A percentile compares a stretch with the other conserved stretches of the same genome.
Evolutionary conservation across 345 rosid species (phyloP).

Genomic region (Pistacia atlantica): DNA sequence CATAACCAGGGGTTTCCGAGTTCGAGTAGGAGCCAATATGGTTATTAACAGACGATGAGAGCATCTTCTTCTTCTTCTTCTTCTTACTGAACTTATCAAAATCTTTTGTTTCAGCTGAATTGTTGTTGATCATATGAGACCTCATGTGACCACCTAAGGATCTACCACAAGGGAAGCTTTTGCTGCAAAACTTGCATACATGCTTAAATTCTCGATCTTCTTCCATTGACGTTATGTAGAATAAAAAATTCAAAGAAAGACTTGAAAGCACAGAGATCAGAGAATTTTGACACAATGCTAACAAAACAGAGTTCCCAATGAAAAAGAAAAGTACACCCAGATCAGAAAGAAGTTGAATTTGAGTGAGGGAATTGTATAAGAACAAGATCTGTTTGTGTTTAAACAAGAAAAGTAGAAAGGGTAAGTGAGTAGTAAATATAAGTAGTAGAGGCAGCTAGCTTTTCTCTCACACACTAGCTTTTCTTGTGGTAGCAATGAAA

Average conservation of each 20-base stretch:
- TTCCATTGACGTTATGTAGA: slow-evolving; percentile 23
- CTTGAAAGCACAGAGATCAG: slow-evolving; percentile 2
- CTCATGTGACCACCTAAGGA: slow-evolving; percentile 81
- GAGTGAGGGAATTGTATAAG: background rate
- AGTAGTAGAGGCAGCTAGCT: slow-evolving; percentile 3
- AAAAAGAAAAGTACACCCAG: slow-evolving; percentile 17
- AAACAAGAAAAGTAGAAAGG: background rate
- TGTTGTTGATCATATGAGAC: slow-evolving; percentile 53
- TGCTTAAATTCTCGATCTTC: slow-evolving; percentile 41
- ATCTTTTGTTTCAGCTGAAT: slow-evolving; percentile 35
- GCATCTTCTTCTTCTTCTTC: slow-evolving; percentile 16
- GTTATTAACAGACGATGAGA: slow-evolving; percentile 23
- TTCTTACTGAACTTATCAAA: slow-evolving; percentile 30
- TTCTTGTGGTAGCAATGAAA: slow-evolving; percentile 27
- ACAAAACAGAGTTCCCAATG: slow-evolving; percentile 27
- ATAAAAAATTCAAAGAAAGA: background rate
- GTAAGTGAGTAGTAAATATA: background rate
- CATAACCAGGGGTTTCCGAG: slow-evolving; percentile 29
- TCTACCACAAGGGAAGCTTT: slow-evolving; percentile 64
- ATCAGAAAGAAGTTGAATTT: slow-evolving; percentile 30
- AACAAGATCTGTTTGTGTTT: slow-evolving; percentile 24
- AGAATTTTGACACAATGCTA: slow-evolving; percentile 17
- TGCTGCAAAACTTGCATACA: slow-evolving; percentile 66
- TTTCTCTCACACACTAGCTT: slow-evolving; percentile 10
- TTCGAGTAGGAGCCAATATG: slow-evolving; percentile 7